A percentile compares a stretch with the other conserved stretches of the same genome.
Evolutionary conservation across 2,329 filamentous ascomycete species (phyloP).

Genomic region (Beauveria caledonica): DNA sequence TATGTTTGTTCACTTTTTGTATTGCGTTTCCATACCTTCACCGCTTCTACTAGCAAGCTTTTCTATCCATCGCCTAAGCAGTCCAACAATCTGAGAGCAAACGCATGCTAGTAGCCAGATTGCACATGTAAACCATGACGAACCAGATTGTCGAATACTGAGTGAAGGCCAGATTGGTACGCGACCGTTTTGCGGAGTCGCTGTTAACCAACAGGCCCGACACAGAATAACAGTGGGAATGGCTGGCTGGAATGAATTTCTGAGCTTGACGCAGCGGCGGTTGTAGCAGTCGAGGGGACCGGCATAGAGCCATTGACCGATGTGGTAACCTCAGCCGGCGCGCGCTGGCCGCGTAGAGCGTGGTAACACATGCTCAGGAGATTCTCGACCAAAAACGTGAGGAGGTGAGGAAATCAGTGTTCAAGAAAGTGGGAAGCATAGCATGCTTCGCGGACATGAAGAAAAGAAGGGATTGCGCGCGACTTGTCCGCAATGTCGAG

Average conservation of each 20-base stretch:
- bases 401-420: background rate
- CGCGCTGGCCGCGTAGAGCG: background rate
- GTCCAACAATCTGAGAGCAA: background rate
- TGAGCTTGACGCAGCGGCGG: too few relatives aligned
- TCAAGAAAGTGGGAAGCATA: background rate
- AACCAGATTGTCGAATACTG: background rate
- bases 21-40: background rate
- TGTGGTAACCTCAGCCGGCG: background rate
- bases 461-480: constrained; percentile 1
- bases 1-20: background rate
- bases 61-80: background rate
- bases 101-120: background rate
- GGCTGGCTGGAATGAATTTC: background rate
- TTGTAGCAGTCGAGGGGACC: background rate
- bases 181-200: background rate
- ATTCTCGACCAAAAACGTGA: background rate
- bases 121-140: background rate
- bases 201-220: background rate
- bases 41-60: background rate
- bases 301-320: background rate
- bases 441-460: background rate
- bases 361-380: background rate
- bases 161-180: background rate
- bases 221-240: background rate
- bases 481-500: constrained; percentile 13